Conservation (phyloP, 768 basidiomycete genomes). For the Russula compacta region DNA sequence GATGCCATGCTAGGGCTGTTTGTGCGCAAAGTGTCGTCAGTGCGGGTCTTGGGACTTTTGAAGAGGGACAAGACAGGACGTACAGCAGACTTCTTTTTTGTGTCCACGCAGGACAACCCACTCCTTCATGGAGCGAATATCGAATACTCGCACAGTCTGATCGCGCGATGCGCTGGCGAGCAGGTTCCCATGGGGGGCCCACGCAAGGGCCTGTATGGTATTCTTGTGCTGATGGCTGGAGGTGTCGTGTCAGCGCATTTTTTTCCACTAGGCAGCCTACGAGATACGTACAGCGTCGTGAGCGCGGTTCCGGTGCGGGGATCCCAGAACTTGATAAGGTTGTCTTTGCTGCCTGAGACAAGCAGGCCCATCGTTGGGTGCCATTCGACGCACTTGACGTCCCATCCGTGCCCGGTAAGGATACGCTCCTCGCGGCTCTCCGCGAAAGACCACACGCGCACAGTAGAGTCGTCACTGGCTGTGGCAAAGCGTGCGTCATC, state of each 20-base stretch:
- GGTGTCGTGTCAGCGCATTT: neutral
- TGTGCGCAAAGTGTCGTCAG: neutral
- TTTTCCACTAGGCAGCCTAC: neutral
- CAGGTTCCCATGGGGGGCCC: slow-evolving; percentile 92
- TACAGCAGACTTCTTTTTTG: slow-evolving; percentile 74
- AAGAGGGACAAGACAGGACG: neutral
- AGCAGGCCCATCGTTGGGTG: slow-evolving; percentile 94
- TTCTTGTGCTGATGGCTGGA: slow-evolving; percentile 92
- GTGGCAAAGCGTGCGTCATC: slow-evolving; percentile 90
- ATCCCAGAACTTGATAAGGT: slow-evolving; percentile 99
- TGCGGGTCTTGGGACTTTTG: neutral
- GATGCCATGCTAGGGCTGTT: slow-evolving; percentile 91
- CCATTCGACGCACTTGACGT: slow-evolving; percentile 98
- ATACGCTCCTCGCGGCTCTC: slow-evolving; percentile 83
- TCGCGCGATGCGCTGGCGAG: slow-evolving; percentile 94
- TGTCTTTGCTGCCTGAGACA: slow-evolving; percentile 94
- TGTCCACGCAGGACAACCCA: slow-evolving; percentile 88
- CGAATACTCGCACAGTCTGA: slow-evolving; percentile 91
- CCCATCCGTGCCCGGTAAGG: slow-evolving; percentile 96
- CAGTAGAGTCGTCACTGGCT: slow-evolving; percentile 90
- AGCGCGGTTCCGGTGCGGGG: slow-evolving; percentile 86
- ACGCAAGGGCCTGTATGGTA: slow-evolving; percentile 84
- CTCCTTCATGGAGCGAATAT: slow-evolving; percentile 98
- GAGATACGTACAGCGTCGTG: slow-evolving; percentile 67
- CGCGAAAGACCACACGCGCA: slow-evolving; percentile 93